Base-by-base conservation (phyloP, 78 protist species). In the Dictyostelium citrinum region DNA sequence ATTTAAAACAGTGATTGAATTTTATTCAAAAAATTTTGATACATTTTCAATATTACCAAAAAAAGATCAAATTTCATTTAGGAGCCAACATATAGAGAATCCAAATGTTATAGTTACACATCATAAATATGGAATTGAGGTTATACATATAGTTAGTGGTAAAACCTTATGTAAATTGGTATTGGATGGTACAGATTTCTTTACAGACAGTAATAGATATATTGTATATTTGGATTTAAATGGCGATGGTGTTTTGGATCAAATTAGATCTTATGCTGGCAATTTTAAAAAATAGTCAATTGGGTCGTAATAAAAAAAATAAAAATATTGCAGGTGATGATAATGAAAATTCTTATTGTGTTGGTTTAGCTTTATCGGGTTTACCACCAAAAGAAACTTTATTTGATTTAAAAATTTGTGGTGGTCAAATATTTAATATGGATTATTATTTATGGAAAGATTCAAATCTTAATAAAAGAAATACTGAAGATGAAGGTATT, bases 221-320 rank as follows among this genome's bases (percentile, higher is more conserved):
- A 88, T 88, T 45, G 79, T 67, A 7, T 88, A 88, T 49, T 16
- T 61, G 1, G 93, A 88, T 49, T 17, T 88, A 27, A 78, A 88
- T 67, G 49, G 29, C 2, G 93, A 88, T 78, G 93, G 93, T 31
- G 58, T 88, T 35, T 46, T 88, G 20, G 93, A 88, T n/a, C 93
- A 88, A 55, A 55, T 88, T 7, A 83, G 72, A 33, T 0, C 85
- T 2, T 35, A 77, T 20, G 75, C 93, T 5, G 84, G 85, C 6
- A 49, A 37, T 24, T 86, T 58, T 43, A 68, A 24, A 24, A n/a
- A 82, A 27, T 24, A 22, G 14, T 35, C 81, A 51, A 14, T 70
- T 70, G 17, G 43, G 43, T 31, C 17, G 83, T 35, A 70, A 33
- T n/a, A 70, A 33, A 10, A 70, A 84, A 43, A 76, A 76, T 33